phyloP scores from a whole-genome alignment of 441 rosid species.

The Syzygium malaccense region DNA sequence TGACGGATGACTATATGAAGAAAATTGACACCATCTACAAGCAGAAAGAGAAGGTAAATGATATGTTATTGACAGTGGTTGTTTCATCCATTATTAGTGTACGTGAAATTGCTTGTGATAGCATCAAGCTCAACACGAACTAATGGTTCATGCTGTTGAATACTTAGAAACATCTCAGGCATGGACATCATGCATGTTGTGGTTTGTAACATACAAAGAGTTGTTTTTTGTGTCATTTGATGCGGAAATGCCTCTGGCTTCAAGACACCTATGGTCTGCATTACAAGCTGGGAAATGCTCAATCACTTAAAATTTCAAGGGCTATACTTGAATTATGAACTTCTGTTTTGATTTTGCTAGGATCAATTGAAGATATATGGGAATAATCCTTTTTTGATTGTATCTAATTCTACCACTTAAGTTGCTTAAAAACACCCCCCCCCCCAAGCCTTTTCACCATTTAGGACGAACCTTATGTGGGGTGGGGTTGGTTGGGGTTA shows the following conservation, averaged over 20 bases:
- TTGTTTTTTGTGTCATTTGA: background rate
- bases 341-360: background rate
- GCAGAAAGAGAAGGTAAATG: slow-evolving; percentile 80
- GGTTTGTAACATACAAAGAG: background rate
- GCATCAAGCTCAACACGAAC: background rate
- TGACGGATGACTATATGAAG: slow-evolving; percentile 77
- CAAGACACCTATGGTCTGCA: background rate
- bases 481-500: background rate
- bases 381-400: background rate
- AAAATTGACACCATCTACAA: slow-evolving; percentile 63
- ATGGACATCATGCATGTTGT: background rate
- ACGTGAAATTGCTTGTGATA: background rate
- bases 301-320: background rate
- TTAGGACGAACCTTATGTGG: background rate
- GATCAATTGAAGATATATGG: background rate
- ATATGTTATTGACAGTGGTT: background rate
- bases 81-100: background rate
- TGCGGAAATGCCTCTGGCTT: background rate
- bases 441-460: background rate
- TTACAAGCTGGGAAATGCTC: background rate
- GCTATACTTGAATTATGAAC: background rate
- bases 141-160: background rate
- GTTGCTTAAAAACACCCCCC: background rate
- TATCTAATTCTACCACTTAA: background rate
- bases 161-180: background rate